Evolutionary conservation across 768 basidiomycete species (phyloP), one percentile per base, ranked within the genome.

Genomic region (Leccinum truebloodii): DNA sequence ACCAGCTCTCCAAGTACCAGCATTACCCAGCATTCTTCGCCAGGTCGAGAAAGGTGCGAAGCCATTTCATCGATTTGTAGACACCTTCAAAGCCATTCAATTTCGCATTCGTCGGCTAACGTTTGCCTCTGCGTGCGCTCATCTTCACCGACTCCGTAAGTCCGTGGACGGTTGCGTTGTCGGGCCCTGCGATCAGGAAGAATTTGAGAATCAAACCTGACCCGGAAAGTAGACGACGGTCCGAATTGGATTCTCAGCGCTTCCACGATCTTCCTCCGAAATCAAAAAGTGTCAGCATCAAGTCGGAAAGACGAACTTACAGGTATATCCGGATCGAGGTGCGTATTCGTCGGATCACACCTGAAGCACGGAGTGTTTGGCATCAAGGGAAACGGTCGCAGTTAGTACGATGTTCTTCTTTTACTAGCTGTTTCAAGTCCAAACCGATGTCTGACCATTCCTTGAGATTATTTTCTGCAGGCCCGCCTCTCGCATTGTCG

Each of bases 1-100:
- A 2, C 80, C 79, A 6, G 71, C 64, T 16, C 79, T 81, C 76
- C 76, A 81, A 1, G 79, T 78, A n/a, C 80, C 80, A 0, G 74
- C 73, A 69, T 16, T 16, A 41, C 41, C 78, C 76, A 14, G 69
- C 59, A 0, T 67, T 62, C 59, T 74, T 71, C 52, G 67, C 70
- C 59, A 77, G 68, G 46, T 67, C 63, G 35, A 77, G 55, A 64
- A 76, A 81, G 7, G 76, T 60, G 49, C 78, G 76, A 3, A 81
- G 63, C 61, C 76, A 75, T 5, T 69, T 18, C 3, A 78, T 78
- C 8, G 72, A 71, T 59, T 76, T 79, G 55, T 77, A 75, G 30
- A 79, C 64, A 14, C 78, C 78, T 60, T 57, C 20, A 26, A 49
- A 54, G 44, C 2, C 20, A 20, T 12, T 54, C 10, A 56, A 24